Percentiles rank a stretch among this genome's conserved stretches.
phyloP scores from a whole-genome alignment of 2,329 filamentous ascomycete species.

The Cordyceps farinosa region DNA sequence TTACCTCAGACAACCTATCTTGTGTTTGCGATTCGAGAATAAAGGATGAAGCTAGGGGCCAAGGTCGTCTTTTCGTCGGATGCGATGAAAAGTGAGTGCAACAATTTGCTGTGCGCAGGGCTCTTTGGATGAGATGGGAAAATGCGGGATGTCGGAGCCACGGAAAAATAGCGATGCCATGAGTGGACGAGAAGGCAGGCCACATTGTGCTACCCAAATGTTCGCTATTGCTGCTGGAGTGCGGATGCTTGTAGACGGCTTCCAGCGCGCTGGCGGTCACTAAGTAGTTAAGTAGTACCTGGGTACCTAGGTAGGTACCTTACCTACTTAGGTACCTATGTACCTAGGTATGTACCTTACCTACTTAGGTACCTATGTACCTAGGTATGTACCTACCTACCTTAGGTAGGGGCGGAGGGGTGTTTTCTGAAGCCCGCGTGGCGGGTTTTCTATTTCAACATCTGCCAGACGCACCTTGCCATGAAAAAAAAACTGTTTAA shows the following conservation, averaged over 20 bases:
- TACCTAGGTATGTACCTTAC: no score
- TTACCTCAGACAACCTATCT: conserved; percentile 28
- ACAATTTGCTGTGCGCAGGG: neutral
- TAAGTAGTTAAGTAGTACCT: neutral
- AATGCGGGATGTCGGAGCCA: conserved; percentile 10
- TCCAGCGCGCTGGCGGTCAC: neutral
- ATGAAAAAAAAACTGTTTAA: no score
- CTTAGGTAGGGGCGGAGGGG: no score
- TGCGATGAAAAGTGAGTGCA: conserved; percentile 22
- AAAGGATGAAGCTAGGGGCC: neutral
- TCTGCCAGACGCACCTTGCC: no score
- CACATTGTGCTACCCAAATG: neutral
- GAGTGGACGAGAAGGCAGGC: neutral
- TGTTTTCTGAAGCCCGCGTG: no score
- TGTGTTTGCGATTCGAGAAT: neutral
- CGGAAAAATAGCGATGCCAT: conserved; percentile 13
- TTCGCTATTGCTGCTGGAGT: no score
- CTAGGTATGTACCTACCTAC: no score
- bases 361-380: no score
- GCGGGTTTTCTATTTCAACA: no score
- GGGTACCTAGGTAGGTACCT: no score
- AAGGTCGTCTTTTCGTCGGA: neutral
- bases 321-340: no score
- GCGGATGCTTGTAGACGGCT: no score
- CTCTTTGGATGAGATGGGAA: conserved; percentile 1